Conservation (phyloP, 164 flowering plant genomes). For the Brasenia schreberi region DNA sequence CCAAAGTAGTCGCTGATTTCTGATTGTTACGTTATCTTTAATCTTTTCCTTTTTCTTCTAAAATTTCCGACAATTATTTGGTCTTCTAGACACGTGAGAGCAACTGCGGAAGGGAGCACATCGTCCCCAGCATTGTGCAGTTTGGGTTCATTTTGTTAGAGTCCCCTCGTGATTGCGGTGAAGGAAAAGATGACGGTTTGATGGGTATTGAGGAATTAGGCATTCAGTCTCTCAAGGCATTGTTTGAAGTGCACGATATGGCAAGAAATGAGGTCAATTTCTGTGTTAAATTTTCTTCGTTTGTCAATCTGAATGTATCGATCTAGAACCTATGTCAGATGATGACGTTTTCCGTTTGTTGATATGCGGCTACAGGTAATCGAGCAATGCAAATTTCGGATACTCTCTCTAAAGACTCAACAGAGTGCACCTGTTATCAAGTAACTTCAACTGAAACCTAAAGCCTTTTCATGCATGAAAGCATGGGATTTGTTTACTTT, state of each 20-base stretch:
- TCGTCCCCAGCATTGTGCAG: constrained; percentile 61
- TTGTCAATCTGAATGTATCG: background rate
- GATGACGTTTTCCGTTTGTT: background rate
- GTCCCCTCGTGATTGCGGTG: constrained; percentile 32
- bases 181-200: constrained; percentile 31
- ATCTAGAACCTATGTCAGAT: background rate
- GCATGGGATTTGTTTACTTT: no score
- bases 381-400: constrained; percentile 72
- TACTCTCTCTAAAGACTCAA: constrained; percentile 66
- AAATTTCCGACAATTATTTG: background rate
- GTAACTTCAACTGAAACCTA: constrained; percentile 15
- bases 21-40: background rate
- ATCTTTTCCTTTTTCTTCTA: background rate
- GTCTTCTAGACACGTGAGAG: constrained; percentile 50
- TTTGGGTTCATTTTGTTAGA: constrained; percentile 56
- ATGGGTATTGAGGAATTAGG: constrained; percentile 60
- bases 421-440: constrained; percentile 46
- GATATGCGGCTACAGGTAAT: constrained; percentile 37
- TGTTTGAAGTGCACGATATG: constrained; percentile 81
- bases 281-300: background rate
- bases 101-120: constrained; percentile 76
- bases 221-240: constrained; percentile 42
- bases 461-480: background rate
- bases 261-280: constrained; percentile 68
- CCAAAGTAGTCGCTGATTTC: background rate